These are phyloP conservation scores for Peniophora sp. DNA, from an alignment of 1,284 basidiomycete species.

Conservation along the genomic window DNA sequence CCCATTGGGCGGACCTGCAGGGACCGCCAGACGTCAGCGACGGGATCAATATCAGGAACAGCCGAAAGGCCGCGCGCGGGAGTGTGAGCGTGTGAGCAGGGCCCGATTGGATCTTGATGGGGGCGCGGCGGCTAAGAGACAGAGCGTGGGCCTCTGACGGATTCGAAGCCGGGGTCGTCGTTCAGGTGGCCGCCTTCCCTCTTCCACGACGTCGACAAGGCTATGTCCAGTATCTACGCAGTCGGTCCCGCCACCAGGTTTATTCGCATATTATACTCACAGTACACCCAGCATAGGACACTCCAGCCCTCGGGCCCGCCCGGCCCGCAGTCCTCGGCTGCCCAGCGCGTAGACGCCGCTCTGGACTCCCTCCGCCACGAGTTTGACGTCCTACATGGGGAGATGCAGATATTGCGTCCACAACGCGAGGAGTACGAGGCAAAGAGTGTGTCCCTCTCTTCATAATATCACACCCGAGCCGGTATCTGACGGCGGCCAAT, in stretches of 20 bases:
- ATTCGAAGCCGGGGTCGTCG: constrained; percentile 9
- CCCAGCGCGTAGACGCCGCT: constrained; percentile 63
- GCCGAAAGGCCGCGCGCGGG: constrained; percentile 8
- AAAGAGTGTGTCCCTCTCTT: constrained; percentile 52
- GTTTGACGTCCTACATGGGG: constrained; percentile 73
- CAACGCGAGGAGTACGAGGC: constrained; percentile 89
- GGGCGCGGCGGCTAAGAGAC: constrained; percentile 9
- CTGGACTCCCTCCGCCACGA: constrained; percentile 83
- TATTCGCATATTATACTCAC: constrained; percentile 3
- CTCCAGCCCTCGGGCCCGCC: constrained; percentile 51
- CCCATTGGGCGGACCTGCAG: too few relatives aligned
- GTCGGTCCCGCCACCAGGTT: constrained; percentile 15
- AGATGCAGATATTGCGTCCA: constrained; percentile 59
- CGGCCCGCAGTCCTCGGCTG: constrained; percentile 25
- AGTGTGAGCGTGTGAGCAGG: constrained; percentile 10
- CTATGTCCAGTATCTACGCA: constrained; percentile 25
- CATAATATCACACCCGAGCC: neutral
- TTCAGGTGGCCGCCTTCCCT: neutral
- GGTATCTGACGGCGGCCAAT: neutral
- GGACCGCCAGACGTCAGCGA: too few relatives aligned
- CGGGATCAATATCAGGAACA: too few relatives aligned
- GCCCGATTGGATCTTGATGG: constrained; percentile 12
- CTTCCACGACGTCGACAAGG: constrained; percentile 11
- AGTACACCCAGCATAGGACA: constrained; percentile 47
- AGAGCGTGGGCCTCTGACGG: constrained; percentile 11